Percentiles rank a stretch among this genome's conserved stretches.
Conservation (phyloP, 1,284 basidiomycete genomes). For the Apiotrichum domesticum region DNA sequence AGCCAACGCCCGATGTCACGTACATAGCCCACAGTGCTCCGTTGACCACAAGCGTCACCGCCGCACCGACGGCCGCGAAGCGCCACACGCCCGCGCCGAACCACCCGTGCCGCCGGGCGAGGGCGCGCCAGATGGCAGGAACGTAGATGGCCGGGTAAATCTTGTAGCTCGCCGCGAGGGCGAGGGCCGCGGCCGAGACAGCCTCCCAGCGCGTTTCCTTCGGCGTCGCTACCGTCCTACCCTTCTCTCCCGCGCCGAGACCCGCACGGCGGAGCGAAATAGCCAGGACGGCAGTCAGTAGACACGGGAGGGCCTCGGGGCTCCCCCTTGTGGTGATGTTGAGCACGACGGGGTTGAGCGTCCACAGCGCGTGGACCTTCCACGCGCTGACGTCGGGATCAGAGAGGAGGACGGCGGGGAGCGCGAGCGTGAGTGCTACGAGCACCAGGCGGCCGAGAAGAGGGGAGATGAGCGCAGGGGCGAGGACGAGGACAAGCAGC, state of each 20-base stretch:
- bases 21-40: constrained; percentile 68
- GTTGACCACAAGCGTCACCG: constrained; percentile 64
- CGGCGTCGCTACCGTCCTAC: neutral
- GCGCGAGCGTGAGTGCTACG: constrained; percentile 72
- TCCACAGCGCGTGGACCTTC: constrained; percentile 56
- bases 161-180: constrained; percentile 84
- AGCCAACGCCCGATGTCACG: constrained; percentile 35
- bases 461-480: constrained; percentile 73
- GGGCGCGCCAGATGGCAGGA: constrained; percentile 62
- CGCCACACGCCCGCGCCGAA: constrained; percentile 57
- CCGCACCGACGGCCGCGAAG: constrained; percentile 64
- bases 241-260: neutral
- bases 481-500: constrained; percentile 71
- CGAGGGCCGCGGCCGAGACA: constrained; percentile 63
- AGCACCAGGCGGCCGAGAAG: constrained; percentile 89
- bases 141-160: constrained; percentile 93
- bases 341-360: constrained; percentile 89
- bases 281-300: constrained; percentile 54
- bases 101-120: constrained; percentile 49
- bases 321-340: constrained; percentile 95
- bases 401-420: constrained; percentile 68
- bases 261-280: constrained; percentile 59
- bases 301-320: constrained; percentile 79
- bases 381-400: constrained; percentile 13
- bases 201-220: constrained; percentile 40